Percentiles rank a stretch among this genome's conserved stretches.
Conservation (phyloP, 2,329 filamentous ascomycete genomes). For the Venturiaceae sp. region DNA sequence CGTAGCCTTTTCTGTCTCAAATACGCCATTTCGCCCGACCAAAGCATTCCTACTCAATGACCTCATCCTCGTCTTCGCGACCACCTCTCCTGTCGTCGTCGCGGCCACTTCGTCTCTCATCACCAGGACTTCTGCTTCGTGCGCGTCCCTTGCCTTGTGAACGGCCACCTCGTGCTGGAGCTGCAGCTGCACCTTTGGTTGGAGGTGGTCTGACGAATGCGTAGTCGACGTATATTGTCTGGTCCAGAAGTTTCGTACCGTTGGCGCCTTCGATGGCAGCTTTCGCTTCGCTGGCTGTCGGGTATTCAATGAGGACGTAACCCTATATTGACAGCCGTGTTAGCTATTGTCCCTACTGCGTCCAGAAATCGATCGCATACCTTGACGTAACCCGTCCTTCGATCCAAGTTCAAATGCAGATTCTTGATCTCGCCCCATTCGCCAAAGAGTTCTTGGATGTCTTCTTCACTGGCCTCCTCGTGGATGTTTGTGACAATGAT, state of each 20-base stretch:
- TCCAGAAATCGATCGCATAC: conserved; percentile 29
- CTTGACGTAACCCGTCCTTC: conserved; percentile 80
- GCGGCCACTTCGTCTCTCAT: conserved; percentile 15
- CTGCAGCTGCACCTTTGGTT: conserved; percentile 36
- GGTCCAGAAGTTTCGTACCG: conserved; percentile 67
- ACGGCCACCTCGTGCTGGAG: conserved; percentile 18
- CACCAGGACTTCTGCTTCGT: conserved; percentile 34
- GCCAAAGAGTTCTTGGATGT: conserved; percentile 69
- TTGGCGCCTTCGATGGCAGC: conserved; percentile 77
- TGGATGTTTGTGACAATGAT: conserved; percentile 79
- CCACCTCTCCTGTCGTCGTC: conserved; percentile 5
- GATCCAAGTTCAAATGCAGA: conserved; percentile 71
- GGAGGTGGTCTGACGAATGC: conserved; percentile 73
- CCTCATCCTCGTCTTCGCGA: neutral
- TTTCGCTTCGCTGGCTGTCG: conserved; percentile 67
- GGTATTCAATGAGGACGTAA: conserved; percentile 77
- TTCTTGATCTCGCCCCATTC: conserved; percentile 86
- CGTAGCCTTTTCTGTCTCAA: neutral
- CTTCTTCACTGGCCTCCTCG: conserved; percentile 78
- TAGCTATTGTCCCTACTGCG: neutral
- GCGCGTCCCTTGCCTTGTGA: conserved; percentile 20
- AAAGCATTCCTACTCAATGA: neutral
- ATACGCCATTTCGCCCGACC: neutral
- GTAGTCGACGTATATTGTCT: conserved; percentile 74
- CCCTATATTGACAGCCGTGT: conserved; percentile 50